Evolutionary conservation across 352 stramenopile species (phyloP).

Genomic region (Pythium brassicae): DNA sequence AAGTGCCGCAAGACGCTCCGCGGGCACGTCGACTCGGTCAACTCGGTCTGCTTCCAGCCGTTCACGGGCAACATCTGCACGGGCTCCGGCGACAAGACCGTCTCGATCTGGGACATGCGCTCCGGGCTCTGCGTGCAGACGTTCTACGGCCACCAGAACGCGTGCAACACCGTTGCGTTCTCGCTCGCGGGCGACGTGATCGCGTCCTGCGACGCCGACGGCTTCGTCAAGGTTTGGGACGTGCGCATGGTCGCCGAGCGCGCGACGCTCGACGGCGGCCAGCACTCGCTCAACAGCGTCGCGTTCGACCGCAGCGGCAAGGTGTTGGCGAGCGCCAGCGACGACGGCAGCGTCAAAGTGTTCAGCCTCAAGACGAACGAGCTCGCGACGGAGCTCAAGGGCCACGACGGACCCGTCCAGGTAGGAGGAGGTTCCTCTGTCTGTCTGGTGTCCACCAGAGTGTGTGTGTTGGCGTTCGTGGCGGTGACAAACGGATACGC

Average conservation of each 20-base stretch:
- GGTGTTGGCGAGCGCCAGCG: conserved; percentile 78
- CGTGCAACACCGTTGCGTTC: conserved; percentile 89
- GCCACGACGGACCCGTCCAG: conserved; percentile 93
- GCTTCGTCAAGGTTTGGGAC: conserved; percentile 94
- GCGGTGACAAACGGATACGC: conserved; percentile 10
- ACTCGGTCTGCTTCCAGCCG: conserved; percentile 91
- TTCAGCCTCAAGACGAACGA: conserved; percentile 78
- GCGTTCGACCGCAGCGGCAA: conserved; percentile 88
- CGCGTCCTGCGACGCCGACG: conserved; percentile 91
- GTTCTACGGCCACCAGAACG: conserved; percentile 95
- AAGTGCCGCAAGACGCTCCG: conserved; percentile 91
- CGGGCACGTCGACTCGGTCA: conserved; percentile 94
- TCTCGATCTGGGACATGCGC: conserved; percentile 94
- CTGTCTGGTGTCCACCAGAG: no score
- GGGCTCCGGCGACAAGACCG: conserved; percentile 92
- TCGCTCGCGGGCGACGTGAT: conserved; percentile 86
- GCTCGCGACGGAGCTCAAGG: conserved; percentile 75
- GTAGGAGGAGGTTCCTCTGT: conserved; percentile 21
- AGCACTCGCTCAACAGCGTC: conserved; percentile 90
- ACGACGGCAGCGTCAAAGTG: conserved; percentile 89
- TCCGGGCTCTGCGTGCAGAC: conserved; percentile 90
- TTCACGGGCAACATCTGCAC: conserved; percentile 93
- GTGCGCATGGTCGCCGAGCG: conserved; percentile 93
- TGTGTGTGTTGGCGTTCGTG: background rate
- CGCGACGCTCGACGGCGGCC: conserved; percentile 75